Base-by-base conservation (phyloP, 2,329 filamentous ascomycete species). In the Penicillium sp. region DNA sequence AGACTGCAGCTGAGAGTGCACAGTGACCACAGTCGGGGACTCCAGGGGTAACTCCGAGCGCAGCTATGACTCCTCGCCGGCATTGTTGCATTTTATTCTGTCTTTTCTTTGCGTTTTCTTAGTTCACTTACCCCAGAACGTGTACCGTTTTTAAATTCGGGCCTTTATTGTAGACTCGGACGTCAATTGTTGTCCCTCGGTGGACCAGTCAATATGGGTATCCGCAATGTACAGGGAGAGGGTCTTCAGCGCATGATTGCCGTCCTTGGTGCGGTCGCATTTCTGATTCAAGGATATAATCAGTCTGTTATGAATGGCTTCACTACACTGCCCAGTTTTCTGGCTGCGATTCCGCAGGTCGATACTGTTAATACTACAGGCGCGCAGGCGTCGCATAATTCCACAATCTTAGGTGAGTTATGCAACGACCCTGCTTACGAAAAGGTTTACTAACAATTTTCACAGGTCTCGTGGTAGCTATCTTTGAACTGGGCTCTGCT, bases 401-500 rank as follows among this genome's bases (percentile, higher is more conserved):
- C 58, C 33, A 59, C 45, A 1, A 63, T 63, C 8, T 48, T 61
- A 52, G 60, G 60, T 63, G 24, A 13, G 33, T 55, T 10, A 19
- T 43, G 5, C 29, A 46, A 44, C 14, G 10, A 46, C 22, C 8
- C 21, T 19, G n/a, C 44, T 39, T 31, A 5, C 21, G 4, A 1
- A 19, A 14, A 22, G 7, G 6, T n/a, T 14, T 10, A 26, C 27
- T 62, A 11, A 19, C 6, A 4, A 13, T 11, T 9, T 3, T 35
- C 14, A 4, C 7, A 56, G 54, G 54, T 13, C 54, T 56, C 22
- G 54, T 56, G 6, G 50, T 56, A 51, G 75, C 77, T 2, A 73
- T 71, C 3, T 78, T 77, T 59, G 77, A 75, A 31, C 66, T 78
- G 19, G 76, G 76, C 43, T 76, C 75, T 27, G 69, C 78, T 3